Evolutionary conservation across 129 eudicot genomes (phyloP), one percentile per base, ranked within the genome.

Genomic region (Chrysanthemum makinoi): DNA sequence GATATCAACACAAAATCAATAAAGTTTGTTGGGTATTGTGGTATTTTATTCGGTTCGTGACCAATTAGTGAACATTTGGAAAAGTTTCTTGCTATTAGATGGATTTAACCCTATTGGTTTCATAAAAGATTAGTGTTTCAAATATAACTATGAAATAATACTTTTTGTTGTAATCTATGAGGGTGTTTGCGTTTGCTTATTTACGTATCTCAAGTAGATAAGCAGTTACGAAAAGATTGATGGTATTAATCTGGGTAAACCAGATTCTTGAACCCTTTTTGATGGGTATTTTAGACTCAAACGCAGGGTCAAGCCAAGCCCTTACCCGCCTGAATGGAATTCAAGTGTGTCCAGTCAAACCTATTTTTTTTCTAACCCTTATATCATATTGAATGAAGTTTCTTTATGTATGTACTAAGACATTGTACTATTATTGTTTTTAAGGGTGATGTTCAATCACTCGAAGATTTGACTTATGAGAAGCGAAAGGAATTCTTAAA

Each of bases 391-490:
- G 6, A 5, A 61, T 24, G n/a, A 30, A 62, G 66, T 14, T 24
- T 28, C 66, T 28, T 28, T 14, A 7, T 1, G 12, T 33, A 11
- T 62, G 68, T 33, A 2, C 60, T 52, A 4, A 53, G 62, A 69
- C 66, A 9, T 57, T 10, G 8, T 4, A 62, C 20, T 39, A 17
- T 76, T 39, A 17, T 76, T 56, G 60, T 84, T 73, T 53, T 84
- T 74, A 68, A 95, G 99, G 99, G 99, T 54, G 99, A 95, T 78
- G 47, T 95, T 78, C 97, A 86, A 81, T 85, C 97, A 15, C 88
- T 95, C 1, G 99, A 95, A 86, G 99, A 95, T 62, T 66, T 95
- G 62, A 95, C 99, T 0, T 95, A 95, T 17, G 96, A 90, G 51
- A 88, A 69, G 66, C 80, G 99, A 60, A 86, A 82, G 66, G 88